A percentile compares a stretch with the other conserved stretches of the same genome.
phyloP scores from a whole-genome alignment of 257 asterid species.

The Penstemon newberryi region DNA sequence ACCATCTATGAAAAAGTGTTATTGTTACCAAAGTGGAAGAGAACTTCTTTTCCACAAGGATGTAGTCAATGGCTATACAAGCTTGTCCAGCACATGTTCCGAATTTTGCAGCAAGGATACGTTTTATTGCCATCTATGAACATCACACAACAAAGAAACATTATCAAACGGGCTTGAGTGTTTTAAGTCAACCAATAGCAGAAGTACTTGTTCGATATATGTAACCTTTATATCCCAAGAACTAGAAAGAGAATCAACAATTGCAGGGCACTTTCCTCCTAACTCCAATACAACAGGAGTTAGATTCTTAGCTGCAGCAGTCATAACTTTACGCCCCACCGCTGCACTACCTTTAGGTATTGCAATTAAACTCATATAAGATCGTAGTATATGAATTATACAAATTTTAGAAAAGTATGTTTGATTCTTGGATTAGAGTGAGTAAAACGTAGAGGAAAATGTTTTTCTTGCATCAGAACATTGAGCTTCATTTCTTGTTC shows the following conservation, averaged over 20 bases:
- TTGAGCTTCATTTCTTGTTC: too few species aligned
- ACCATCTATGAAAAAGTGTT: background rate
- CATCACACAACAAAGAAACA: background rate
- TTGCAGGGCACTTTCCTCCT: slow-evolving; percentile 88
- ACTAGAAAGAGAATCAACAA: slow-evolving; percentile 63
- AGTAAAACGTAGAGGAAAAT: too few species aligned
- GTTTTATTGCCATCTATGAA: slow-evolving; percentile 56
- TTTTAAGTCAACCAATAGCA: background rate
- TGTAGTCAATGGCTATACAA: slow-evolving; percentile 73
- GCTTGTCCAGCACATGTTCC: slow-evolving; percentile 90
- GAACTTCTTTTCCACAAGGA: slow-evolving; percentile 58
- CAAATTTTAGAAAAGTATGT: too few species aligned
- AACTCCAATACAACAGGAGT: slow-evolving; percentile 73
- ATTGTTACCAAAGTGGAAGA: slow-evolving; percentile 54
- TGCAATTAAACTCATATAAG: background rate
- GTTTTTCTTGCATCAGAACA: too few species aligned
- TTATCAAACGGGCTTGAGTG: background rate
- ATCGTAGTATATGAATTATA: too few species aligned
- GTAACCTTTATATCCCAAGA: slow-evolving; percentile 58
- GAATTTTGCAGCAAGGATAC: slow-evolving; percentile 67
- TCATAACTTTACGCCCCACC: slow-evolving; percentile 62
- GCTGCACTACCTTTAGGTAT: slow-evolving; percentile 46
- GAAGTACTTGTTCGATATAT: background rate
- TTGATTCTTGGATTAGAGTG: too few species aligned
- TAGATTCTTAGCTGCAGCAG: slow-evolving; percentile 70